Evolutionary conservation across 768 basidiomycete genomes (phyloP).

Genomic region (Thelephora aurantiotincta): DNA sequence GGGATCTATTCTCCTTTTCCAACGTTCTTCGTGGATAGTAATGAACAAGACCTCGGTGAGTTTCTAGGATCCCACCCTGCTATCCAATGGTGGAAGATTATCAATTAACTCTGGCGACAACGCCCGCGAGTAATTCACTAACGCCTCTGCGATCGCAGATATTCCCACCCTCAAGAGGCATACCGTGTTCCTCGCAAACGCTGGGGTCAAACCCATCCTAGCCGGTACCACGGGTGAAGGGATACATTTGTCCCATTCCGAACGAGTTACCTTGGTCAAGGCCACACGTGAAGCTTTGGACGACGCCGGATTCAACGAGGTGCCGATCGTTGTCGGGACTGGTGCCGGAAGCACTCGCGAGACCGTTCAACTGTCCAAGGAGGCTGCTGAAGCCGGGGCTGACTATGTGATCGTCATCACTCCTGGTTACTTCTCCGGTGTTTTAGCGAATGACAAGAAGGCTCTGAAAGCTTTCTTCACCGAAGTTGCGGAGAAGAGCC

Average conservation of each 20-base stretch:
- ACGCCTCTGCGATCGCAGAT: constrained; percentile 25
- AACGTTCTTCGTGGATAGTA: constrained; percentile 57
- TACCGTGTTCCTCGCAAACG: constrained; percentile 45
- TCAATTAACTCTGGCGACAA: constrained; percentile 5
- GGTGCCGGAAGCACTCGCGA: constrained; percentile 76
- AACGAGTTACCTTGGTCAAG: constrained; percentile 15
- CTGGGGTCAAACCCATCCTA: constrained; percentile 59
- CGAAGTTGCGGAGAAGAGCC: constrained; percentile 66
- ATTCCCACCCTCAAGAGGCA: constrained; percentile 55
- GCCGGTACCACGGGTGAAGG: constrained; percentile 35
- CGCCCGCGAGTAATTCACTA: no score
- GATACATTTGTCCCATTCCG: constrained; percentile 28
- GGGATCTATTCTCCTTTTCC: constrained; percentile 83
- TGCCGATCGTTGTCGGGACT: constrained; percentile 73
- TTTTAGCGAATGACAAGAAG: constrained; percentile 37
- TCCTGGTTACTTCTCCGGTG: constrained; percentile 80
- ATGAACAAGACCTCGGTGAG: constrained; percentile 73
- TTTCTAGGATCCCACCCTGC: constrained; percentile 6
- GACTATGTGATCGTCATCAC: constrained; percentile 79
- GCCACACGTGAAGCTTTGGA: constrained; percentile 55
- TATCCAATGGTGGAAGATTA: not conserved
- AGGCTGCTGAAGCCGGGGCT: constrained; percentile 76
- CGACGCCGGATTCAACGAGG: constrained; percentile 34
- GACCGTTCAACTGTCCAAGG: constrained; percentile 57
- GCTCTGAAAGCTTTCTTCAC: constrained; percentile 72